Evolutionary conservation across 208 protist genomes (phyloP), one percentile per base, ranked within the genome.

Genomic region (Acanthamoeba divionensis): DNA sequence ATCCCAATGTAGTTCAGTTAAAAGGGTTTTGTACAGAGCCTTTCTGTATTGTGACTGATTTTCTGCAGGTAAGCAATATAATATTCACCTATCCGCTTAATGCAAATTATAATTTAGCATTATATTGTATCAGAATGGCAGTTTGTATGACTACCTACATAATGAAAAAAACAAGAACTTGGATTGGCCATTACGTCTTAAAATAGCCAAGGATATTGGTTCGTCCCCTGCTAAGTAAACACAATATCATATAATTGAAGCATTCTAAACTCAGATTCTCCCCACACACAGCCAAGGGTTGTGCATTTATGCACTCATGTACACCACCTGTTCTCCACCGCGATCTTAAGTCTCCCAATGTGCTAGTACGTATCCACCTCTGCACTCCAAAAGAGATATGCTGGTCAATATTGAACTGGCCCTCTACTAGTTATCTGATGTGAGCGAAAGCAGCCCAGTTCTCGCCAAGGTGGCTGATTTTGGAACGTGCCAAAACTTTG

Each of bases 311-410:
- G 60, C 80, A 89, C 41, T 36, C 29, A 21, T 45, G 44, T 18
- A 48, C 60, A 5, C 80, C 80, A 36, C 80, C 80, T 18, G 29
- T 73, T 18, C 67, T 89, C 60, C 80, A 89, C 44, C 31, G 80
- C 21, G 80, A 89, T 54, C 60, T 89, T 1, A 89, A 89, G 80
- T 75, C 44, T 18, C 80, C 80, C 60, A 89, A 89, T 36, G 33
- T 90, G 7, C 21, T 83, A 55, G 73, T 83, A 83, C 5, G 21
- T 62, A 31, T 29, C 54, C 21, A 31, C 26, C 4, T 62, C 57
- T 26, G 33, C 4, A 31, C 7, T 38, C 21, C 63, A 71, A 41
- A n/a, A n/a, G n/a, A n/a, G 36, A 41, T 41, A 41, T 41, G 36
- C 5, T 41, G 5, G 36, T 41, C 36, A 41, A 41, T 41, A 41